These are phyloP conservation scores for Microstegium vimineum DNA, from an alignment of 176 grass and related monocot species.

Conservation along the genomic window DNA sequence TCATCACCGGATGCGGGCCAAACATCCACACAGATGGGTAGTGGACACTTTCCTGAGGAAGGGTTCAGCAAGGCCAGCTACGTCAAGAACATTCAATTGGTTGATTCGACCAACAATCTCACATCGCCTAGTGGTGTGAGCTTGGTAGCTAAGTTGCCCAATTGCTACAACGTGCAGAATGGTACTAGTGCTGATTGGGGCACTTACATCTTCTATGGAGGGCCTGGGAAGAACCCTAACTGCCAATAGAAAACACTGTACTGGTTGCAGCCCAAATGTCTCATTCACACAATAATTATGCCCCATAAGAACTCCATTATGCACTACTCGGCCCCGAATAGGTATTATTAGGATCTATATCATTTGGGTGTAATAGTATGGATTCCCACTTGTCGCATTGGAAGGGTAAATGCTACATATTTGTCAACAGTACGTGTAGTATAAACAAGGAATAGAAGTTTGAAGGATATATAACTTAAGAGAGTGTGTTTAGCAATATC, in stretches of 20 bases:
- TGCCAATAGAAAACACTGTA: slow-evolving; percentile 44
- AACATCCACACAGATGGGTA: slow-evolving; percentile 78
- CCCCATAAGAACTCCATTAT: too few species aligned
- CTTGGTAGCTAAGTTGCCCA: slow-evolving; percentile 52
- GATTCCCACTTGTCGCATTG: too few species aligned
- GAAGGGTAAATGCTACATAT: too few species aligned
- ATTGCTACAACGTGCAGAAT: slow-evolving; percentile 70
- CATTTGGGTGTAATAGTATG: too few species aligned
- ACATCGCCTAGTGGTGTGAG: slow-evolving; percentile 44
- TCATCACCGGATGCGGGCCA: slow-evolving; percentile 48
- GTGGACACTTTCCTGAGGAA: slow-evolving; percentile 68
- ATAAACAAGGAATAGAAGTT: too few species aligned
- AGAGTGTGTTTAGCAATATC: too few species aligned
- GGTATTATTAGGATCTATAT: too few species aligned
- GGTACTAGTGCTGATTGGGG: slow-evolving; percentile 75
- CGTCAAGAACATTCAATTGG: slow-evolving; percentile 75
- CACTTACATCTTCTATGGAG: slow-evolving; percentile 71
- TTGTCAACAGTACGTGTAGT: too few species aligned
- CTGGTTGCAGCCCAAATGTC: too few species aligned
- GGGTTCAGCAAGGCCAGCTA: slow-evolving; percentile 72
- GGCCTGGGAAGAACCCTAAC: slow-evolving; percentile 49
- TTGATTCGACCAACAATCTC: slow-evolving; percentile 63
- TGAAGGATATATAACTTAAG: too few species aligned
- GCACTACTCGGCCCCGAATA: too few species aligned
- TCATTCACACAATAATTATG: too few species aligned